A percentile compares a stretch with the other conserved stretches of the same genome.
phyloP scores from a whole-genome alignment of 1,139 yeast genomes.

The Blastobotrys ciferrii region DNA sequence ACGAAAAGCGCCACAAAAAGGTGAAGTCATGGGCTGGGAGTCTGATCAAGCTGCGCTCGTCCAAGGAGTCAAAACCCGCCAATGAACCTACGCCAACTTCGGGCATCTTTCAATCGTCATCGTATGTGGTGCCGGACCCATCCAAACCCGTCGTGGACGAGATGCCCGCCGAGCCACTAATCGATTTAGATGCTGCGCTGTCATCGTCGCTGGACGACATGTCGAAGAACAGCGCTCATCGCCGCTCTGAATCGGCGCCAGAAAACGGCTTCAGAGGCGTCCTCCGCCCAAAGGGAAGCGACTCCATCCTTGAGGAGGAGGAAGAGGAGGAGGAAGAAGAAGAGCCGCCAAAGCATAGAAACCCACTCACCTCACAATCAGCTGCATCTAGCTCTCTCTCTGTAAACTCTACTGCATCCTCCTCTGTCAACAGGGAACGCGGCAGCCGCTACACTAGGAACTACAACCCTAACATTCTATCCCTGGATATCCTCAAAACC shows the following conservation, averaged over 20 bases:
- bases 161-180: slow-evolving; percentile 21
- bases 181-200: slow-evolving; percentile 35
- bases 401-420: slow-evolving; percentile 19
- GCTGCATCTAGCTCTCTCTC: slow-evolving; percentile 22
- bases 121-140: slow-evolving; percentile 19
- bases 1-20: slow-evolving; percentile 19
- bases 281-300: slow-evolving; percentile 17
- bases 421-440: slow-evolving; percentile 18
- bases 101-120: slow-evolving; percentile 18
- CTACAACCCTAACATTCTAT: slow-evolving; percentile 18
- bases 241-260: slow-evolving; percentile 30
- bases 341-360: slow-evolving; percentile 5
- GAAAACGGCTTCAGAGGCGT: slow-evolving; percentile 31
- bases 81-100: background rate
- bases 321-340: slow-evolving; percentile 19
- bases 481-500: slow-evolving; percentile 11
- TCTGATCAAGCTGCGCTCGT: slow-evolving; percentile 16
- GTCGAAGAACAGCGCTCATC: slow-evolving; percentile 20
- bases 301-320: slow-evolving; percentile 22
- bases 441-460: slow-evolving; percentile 21
- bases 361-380: slow-evolving; percentile 16
- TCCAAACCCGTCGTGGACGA: slow-evolving; percentile 10
- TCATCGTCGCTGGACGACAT: slow-evolving; percentile 4
- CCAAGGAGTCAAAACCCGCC: background rate
- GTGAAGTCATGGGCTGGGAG: slow-evolving; percentile 25